Evolutionary conservation across 2,329 filamentous ascomycete genomes (phyloP).

Genomic region (Alternaria sp.): DNA sequence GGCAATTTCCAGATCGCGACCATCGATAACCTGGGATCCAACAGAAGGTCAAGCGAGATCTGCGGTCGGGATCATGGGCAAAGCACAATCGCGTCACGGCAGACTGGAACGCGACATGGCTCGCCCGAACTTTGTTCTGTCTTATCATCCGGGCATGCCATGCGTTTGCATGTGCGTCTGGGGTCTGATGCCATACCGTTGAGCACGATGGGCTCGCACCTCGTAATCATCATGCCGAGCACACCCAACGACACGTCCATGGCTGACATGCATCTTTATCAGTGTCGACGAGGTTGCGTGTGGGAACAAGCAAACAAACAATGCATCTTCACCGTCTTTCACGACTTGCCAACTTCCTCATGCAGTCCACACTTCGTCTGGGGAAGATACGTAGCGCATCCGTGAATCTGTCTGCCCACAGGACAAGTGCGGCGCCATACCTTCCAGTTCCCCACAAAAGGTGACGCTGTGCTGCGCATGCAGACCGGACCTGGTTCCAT

Average conservation of each 20-base stretch:
- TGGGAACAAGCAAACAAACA: constrained; percentile 27
- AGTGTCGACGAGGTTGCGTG: constrained; percentile 1
- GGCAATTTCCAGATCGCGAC: constrained; percentile 13
- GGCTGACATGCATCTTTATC: constrained; percentile 1
- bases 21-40: constrained; percentile 12
- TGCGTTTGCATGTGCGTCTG: constrained; percentile 14
- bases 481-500: constrained; percentile 29
- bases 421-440: constrained; percentile 30
- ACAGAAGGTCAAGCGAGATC: constrained; percentile 28
- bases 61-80: constrained; percentile 21
- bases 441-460: constrained; percentile 42
- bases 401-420: constrained; percentile 31
- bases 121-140: constrained; percentile 13
- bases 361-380: constrained; percentile 30
- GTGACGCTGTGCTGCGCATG: constrained; percentile 41
- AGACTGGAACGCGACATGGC: constrained; percentile 5
- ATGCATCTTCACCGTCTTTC: constrained; percentile 26
- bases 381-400: constrained; percentile 38
- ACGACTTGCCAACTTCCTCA: constrained; percentile 27
- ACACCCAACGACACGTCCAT: not conserved
- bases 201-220: constrained; percentile 22
- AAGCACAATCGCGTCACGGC: constrained; percentile 11
- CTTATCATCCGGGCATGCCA: constrained; percentile 10
- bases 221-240: constrained; percentile 18
- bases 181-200: constrained; percentile 10